A percentile compares a stretch with the other conserved stretches of the same genome.
Evolutionary conservation across 441 rosid species (phyloP).

Genomic region (Mallotus repandus): DNA sequence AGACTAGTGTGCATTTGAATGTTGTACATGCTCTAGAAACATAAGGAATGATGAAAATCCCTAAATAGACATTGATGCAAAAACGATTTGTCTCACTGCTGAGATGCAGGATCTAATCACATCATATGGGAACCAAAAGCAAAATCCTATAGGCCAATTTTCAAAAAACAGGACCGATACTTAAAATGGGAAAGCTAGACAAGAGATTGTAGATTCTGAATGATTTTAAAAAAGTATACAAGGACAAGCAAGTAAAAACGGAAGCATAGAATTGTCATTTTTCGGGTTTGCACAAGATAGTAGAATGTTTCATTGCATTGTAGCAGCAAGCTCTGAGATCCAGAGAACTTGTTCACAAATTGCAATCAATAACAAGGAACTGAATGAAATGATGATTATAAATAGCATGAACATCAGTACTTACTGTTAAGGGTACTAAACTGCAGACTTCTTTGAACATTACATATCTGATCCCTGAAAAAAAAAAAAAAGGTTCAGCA

Average conservation of each 20-base stretch:
- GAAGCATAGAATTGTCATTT: not conserved
- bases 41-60: not conserved
- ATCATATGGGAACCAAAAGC: not conserved
- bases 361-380: not conserved
- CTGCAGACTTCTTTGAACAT: constrained; percentile 80
- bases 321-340: not conserved
- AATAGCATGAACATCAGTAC: constrained; percentile 24
- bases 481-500: constrained; percentile 22
- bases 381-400: not conserved
- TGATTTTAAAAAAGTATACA: not conserved
- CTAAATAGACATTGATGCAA: not conserved
- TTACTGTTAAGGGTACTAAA: constrained; percentile 82
- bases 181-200: not conserved
- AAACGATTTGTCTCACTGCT: not conserved
- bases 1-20: not conserved
- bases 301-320: not conserved
- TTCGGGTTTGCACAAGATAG: constrained; percentile 3
- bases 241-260: not conserved
- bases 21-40: not conserved
- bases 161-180: not conserved
- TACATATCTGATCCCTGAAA: constrained; percentile 88
- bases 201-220: not conserved
- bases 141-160: not conserved
- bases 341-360: not conserved
- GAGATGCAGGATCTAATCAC: not conserved